Percentiles rank a stretch among this genome's conserved stretches.
Evolutionary conservation across 306 rosid species (phyloP).

Genomic region (Dryas octopetala): DNA sequence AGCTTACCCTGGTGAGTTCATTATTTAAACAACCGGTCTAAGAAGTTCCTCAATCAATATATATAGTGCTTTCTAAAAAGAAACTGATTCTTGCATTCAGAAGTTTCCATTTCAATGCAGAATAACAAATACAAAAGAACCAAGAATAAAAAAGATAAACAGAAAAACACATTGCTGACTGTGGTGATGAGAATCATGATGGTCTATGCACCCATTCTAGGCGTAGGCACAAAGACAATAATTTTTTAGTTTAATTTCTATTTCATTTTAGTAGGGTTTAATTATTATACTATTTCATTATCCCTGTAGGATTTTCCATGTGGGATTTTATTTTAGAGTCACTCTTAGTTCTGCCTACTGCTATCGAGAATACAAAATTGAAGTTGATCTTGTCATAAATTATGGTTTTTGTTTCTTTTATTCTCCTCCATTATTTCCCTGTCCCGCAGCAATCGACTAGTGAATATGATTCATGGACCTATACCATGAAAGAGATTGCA

Average conservation of each 20-base stretch:
- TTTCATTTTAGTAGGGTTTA: background rate
- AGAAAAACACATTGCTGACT: background rate
- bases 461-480: background rate
- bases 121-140: background rate
- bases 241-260: background rate
- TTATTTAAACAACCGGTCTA: background rate
- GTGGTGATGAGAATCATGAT: background rate
- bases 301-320: too few species aligned
- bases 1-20: background rate
- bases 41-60: background rate
- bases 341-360: background rate
- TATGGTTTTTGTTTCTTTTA: background rate
- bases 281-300: too few species aligned
- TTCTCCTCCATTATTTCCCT: background rate
- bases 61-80: background rate
- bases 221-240: background rate
- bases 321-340: too few species aligned
- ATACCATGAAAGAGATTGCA: too few species aligned
- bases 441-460: background rate
- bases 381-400: background rate
- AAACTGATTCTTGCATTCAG: too few species aligned
- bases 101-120: too few species aligned
- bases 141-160: conserved; percentile 1
- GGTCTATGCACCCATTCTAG: background rate
- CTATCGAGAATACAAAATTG: background rate